Evolutionary conservation across 108 stramenopile genomes (phyloP).

Genomic region (Aureococcus anophagefferens): DNA sequence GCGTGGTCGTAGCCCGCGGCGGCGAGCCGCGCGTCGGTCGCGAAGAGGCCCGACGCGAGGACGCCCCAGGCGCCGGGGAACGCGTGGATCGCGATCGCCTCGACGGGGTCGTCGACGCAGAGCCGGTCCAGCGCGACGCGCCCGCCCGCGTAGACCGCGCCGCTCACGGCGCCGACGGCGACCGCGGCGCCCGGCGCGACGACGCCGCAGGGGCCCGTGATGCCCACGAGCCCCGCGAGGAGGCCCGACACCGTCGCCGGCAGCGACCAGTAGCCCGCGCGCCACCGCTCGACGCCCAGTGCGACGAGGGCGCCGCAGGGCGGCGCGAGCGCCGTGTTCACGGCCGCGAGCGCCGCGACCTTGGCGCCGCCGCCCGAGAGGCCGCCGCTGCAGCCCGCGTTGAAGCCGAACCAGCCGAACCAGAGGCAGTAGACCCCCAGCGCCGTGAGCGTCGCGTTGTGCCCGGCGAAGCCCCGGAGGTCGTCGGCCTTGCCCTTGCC

Average conservation of each 20-base stretch:
- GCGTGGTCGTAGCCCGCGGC: slow-evolving; percentile 39
- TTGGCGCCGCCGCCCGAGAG: slow-evolving; percentile 32
- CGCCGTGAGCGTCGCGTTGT: slow-evolving; percentile 67
- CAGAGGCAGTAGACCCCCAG: slow-evolving; percentile 76
- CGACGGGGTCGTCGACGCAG: slow-evolving; percentile 79
- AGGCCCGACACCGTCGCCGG: slow-evolving; percentile 38
- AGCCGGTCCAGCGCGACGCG: slow-evolving; percentile 51
- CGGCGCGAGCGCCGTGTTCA: slow-evolving; percentile 78
- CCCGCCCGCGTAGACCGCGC: slow-evolving; percentile 56
- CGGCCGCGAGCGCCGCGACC: slow-evolving; percentile 56
- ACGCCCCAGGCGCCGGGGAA: slow-evolving; percentile 72
- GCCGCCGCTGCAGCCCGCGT: slow-evolving; percentile 61
- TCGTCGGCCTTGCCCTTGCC: too few species aligned
- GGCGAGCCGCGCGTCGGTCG: slow-evolving; percentile 35
- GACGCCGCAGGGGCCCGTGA: slow-evolving; percentile 77
- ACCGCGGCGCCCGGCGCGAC: slow-evolving; percentile 23
- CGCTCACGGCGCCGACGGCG: slow-evolving; percentile 65
- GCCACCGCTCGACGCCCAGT: slow-evolving; percentile 16
- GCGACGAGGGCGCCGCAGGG: slow-evolving; percentile 22
- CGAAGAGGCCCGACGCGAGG: slow-evolving; percentile 69
- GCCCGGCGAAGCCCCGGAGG: slow-evolving; percentile 5
- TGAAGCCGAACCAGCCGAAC: slow-evolving; percentile 94
- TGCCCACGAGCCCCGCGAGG: slow-evolving; percentile 75
- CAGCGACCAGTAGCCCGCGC: slow-evolving; percentile 50
- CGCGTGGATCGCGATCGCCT: slow-evolving; percentile 81